Evolutionary conservation across 164 flowering plant species (phyloP).

Genomic region (Nymphaea colorata): DNA sequence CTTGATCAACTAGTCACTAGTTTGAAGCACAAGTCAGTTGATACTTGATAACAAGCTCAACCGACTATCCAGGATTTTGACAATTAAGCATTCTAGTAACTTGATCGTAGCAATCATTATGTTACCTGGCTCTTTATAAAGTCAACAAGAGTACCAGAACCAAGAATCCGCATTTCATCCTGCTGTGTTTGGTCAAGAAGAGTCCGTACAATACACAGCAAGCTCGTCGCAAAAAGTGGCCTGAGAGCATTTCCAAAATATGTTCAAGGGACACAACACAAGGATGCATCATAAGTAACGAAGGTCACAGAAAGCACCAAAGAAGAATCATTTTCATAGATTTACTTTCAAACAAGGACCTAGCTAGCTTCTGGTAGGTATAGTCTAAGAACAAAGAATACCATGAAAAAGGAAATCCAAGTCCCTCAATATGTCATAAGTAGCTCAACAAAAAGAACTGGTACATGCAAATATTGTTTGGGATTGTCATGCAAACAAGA

Average conservation of each 20-base stretch:
- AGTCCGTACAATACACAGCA: conserved; percentile 49
- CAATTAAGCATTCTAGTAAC: too few species aligned
- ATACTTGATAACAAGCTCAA: too few species aligned
- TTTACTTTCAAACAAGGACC: not conserved
- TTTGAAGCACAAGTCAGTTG: too few species aligned
- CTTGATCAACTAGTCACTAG: too few species aligned
- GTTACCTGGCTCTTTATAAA: conserved; percentile 69
- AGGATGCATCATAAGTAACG: not conserved
- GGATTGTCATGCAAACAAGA: too few species aligned
- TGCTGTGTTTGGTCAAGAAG: conserved; percentile 67
- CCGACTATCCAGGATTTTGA: too few species aligned
- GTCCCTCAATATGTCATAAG: not conserved
- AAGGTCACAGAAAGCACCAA: not conserved
- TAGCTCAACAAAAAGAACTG: not conserved
- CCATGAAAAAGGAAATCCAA: not conserved
- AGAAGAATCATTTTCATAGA: not conserved
- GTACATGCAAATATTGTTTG: too few species aligned
- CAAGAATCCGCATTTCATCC: conserved; percentile 61
- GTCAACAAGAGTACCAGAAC: conserved; percentile 62
- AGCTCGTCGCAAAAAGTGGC: conserved; percentile 76
- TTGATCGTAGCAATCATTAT: not conserved
- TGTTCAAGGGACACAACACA: not conserved
- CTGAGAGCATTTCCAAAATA: conserved; percentile 28
- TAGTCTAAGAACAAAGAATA: too few species aligned
- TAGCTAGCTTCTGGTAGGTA: not conserved